Conservation (phyloP, 129 eudicot species). For the Scalesia atractyloides region DNA sequence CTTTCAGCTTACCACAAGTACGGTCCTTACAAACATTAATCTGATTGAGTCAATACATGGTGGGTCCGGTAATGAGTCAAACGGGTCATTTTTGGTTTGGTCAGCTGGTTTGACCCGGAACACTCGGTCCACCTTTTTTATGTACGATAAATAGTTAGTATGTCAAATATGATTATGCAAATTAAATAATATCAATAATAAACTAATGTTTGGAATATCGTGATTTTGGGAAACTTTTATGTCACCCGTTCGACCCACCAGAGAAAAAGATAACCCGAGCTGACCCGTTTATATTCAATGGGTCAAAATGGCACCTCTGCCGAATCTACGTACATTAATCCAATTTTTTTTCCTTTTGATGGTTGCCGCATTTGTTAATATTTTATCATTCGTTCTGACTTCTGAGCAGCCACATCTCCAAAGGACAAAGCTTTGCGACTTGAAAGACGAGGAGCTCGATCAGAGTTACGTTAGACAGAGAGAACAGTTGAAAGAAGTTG, state of each 20-base stretch:
- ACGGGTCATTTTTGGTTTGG: neutral
- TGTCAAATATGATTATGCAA: neutral
- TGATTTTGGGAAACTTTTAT: neutral
- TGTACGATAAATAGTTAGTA: neutral
- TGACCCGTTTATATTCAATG: neutral
- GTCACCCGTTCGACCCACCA: neutral
- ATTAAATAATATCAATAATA: neutral
- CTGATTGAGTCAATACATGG: neutral
- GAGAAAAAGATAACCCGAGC: neutral
- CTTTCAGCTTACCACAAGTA: slow-evolving; percentile 98
- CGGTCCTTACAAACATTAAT: slow-evolving; percentile 13
- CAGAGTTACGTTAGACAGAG: slow-evolving; percentile 68
- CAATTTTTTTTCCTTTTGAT: neutral
- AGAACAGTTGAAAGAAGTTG: slow-evolving; percentile 77
- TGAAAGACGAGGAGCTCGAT: slow-evolving; percentile 90
- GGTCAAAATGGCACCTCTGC: neutral
- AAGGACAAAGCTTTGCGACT: slow-evolving; percentile 93
- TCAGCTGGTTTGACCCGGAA: neutral
- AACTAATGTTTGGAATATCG: neutral
- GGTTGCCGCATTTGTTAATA: slow-evolving; percentile 12
- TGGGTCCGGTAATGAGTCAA: neutral
- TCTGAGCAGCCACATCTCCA: slow-evolving; percentile 89
- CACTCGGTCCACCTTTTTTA: neutral
- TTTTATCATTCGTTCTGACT: slow-evolving; percentile 18
- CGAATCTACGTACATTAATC: neutral